Evolutionary conservation across 305 asterid species (phyloP).

Genomic region (Fraxinus dipetala): DNA sequence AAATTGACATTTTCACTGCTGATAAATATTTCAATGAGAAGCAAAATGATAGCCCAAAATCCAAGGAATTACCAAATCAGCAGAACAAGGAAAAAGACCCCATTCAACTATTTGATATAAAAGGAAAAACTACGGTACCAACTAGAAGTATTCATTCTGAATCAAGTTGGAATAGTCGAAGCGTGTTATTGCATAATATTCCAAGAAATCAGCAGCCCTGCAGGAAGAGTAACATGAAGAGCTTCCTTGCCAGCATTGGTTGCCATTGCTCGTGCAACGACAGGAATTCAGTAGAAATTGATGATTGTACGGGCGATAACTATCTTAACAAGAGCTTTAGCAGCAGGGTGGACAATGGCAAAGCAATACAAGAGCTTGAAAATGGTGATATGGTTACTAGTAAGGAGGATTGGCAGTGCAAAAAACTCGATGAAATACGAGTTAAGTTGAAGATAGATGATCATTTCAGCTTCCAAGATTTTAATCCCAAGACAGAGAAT

Average conservation of each 20-base stretch:
- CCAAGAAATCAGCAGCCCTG: conserved; percentile 37
- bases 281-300: conserved; percentile 53
- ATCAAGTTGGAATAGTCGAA: conserved; percentile 69
- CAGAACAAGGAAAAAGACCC: conserved; percentile 33
- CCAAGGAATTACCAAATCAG: conserved; percentile 12
- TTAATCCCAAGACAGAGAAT: conserved; percentile 27
- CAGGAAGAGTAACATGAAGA: conserved; percentile 38
- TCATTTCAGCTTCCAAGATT: conserved; percentile 37
- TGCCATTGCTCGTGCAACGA: conserved; percentile 61
- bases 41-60: conserved; percentile 4
- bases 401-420: conserved; percentile 23
- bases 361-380: conserved; percentile 21
- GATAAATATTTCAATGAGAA: conserved; percentile 43
- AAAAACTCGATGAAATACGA: conserved; percentile 29
- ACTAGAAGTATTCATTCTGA: conserved; percentile 58
- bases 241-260: conserved; percentile 56
- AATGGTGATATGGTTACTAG: conserved; percentile 6
- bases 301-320: conserved; percentile 17
- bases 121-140: conserved; percentile 25
- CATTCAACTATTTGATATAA: conserved; percentile 22
- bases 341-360: conserved; percentile 20
- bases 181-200: conserved; percentile 35
- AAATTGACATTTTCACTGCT: conserved; percentile 50
- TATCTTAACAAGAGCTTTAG: conserved; percentile 14
- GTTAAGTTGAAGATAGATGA: conserved; percentile 24